These are phyloP conservation scores for Selenicereus undatus DNA, from an alignment of 148 eudicot species.

Conservation along the genomic window DNA sequence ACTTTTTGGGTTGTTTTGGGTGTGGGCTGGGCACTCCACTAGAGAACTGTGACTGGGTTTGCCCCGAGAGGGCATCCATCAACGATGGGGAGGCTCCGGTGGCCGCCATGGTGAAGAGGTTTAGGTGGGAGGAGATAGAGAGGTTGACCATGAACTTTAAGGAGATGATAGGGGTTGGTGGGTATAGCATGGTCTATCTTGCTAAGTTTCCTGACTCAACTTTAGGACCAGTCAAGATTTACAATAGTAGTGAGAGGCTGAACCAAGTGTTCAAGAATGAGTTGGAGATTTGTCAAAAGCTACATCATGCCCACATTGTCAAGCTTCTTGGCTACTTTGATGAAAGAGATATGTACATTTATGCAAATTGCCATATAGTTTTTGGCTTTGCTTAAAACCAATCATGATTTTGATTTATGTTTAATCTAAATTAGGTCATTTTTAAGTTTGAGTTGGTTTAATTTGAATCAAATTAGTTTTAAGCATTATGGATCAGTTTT, in stretches of 20 bases:
- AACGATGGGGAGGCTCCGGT: not conserved
- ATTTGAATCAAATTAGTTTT: not conserved
- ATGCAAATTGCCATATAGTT: not conserved
- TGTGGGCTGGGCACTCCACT: not conserved
- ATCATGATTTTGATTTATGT: too few species aligned
- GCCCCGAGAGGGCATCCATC: constrained; percentile 14
- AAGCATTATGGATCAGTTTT: not conserved
- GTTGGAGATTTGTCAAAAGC: constrained; percentile 46
- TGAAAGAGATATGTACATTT: constrained; percentile 47
- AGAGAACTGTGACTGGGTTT: constrained; percentile 20
- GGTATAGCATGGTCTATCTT: constrained; percentile 71
- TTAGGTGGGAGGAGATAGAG: constrained; percentile 52
- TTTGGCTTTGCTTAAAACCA: not conserved
- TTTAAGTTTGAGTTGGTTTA: not conserved
- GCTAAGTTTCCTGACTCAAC: constrained; percentile 44
- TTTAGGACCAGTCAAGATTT: constrained; percentile 58
- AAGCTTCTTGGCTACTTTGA: constrained; percentile 62
- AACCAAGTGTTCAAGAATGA: constrained; percentile 55
- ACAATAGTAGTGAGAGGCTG: constrained; percentile 50
- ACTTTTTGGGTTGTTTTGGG: constrained; percentile 28
- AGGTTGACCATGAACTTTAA: constrained; percentile 39
- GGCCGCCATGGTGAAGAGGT: constrained; percentile 34
- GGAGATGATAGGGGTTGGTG: constrained; percentile 62
- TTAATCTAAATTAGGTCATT: not conserved
- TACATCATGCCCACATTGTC: constrained; percentile 57